Base-by-base conservation (phyloP, 2,329 filamentous ascomycete genomes). In the Ophiosphaerella herpotricha region DNA sequence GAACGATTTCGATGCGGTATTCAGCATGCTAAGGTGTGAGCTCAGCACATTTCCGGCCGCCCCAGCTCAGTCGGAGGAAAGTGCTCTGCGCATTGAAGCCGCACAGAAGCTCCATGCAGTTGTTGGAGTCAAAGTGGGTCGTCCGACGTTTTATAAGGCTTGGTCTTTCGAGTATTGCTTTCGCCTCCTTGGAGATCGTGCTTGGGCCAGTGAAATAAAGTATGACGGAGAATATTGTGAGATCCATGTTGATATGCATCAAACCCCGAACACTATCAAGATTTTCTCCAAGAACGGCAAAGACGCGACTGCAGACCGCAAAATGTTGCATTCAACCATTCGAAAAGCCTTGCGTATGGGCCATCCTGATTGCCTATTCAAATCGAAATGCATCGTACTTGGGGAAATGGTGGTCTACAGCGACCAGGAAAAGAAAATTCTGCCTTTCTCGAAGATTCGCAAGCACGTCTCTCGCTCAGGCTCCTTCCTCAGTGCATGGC, bases 271-370 rank as follows among this genome's bases (percentile, higher is more conserved):
- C 1, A 82, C 79, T 40, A 84, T 96, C 24, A 86, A 88, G 55
- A 93, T 96, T 26, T 96, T 94, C 67, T 95, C 91, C 8, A 97
- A 96, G 68, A 94, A 90, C 63, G 90, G 91, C 50, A 95, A 94
- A 67, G 90, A 96, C 58, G 93, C 91, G 38, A 96, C 91, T 0
- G 67, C 75, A 43, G 91, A 96, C 68, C 82, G 88, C 31, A 60
- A 71, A 9, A 78, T 76, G 1, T 71, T 95, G 18, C 85, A 89
- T 34, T 79, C 80, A 2, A 80, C 80, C 1, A 85, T 96, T 48
- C 78, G 80, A 35, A 75, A 84, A 3, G 86, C 87, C 3, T 75
- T 96, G 5, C 78, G 78, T 7, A 78, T 95, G 31, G 85, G 85
- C 3, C 73, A 75, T 1, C 54, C 78, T 0, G 76, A 80, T 7